These are phyloP conservation scores for Trichoderma semiorbis DNA, from an alignment of 2,329 filamentous ascomycete genomes.

Conservation along the genomic window DNA sequence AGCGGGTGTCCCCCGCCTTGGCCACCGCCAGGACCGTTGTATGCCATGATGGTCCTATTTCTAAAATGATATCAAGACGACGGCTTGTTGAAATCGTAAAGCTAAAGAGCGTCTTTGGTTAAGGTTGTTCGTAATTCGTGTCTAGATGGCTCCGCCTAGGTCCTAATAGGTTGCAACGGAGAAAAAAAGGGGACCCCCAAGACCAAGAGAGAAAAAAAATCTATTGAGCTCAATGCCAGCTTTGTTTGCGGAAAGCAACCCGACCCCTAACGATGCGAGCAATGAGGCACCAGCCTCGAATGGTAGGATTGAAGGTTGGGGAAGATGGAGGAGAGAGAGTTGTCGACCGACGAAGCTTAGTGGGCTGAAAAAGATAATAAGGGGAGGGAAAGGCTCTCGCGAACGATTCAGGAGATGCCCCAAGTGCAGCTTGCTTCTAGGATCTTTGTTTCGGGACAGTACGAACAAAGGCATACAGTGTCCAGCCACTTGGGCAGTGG, in stretches of 20 bases:
- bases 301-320: slow-evolving; percentile 29
- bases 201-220: slow-evolving; percentile 15
- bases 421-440: slow-evolving; percentile 12
- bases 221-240: slow-evolving; percentile 18
- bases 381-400: slow-evolving; percentile 24
- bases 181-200: not conserved
- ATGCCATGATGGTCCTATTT: slow-evolving; percentile 46
- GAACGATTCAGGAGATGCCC: slow-evolving; percentile 20
- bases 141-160: slow-evolving; percentile 12
- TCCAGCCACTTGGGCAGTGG: slow-evolving; percentile 6
- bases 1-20: slow-evolving; percentile 57
- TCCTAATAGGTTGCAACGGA: slow-evolving; percentile 6
- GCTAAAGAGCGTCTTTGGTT: slow-evolving; percentile 2
- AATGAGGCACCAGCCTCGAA: slow-evolving; percentile 34
- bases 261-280: slow-evolving; percentile 25
- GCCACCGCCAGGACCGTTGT: slow-evolving; percentile 59
- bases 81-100: slow-evolving; percentile 4
- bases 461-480: slow-evolving; percentile 11
- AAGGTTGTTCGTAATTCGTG: slow-evolving; percentile 16
- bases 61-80: slow-evolving; percentile 9
- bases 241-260: slow-evolving; percentile 17
- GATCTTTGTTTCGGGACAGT: slow-evolving; percentile 20
- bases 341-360: slow-evolving; percentile 22
- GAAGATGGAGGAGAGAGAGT: slow-evolving; percentile 22
- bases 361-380: slow-evolving; percentile 24